Evolutionary conservation across 305 asterid genomes (phyloP).

Genomic region (Lippia alba): DNA sequence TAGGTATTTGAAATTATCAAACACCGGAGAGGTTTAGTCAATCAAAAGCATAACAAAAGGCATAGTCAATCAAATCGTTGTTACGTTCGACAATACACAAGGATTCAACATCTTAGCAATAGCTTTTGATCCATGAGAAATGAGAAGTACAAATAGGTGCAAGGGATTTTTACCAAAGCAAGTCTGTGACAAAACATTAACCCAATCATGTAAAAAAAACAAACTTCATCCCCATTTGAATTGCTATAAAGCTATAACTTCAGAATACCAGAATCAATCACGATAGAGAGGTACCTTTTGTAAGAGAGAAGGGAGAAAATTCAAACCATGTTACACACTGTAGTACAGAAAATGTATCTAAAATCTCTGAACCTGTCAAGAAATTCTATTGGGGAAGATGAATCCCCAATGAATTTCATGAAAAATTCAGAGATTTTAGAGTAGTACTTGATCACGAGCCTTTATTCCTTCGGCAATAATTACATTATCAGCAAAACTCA

Average conservation of each 20-base stretch:
- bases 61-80: slow-evolving; percentile 87
- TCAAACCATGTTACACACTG: slow-evolving; percentile 20
- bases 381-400: too few relatives aligned
- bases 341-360: slow-evolving; percentile 30
- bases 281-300: slow-evolving; percentile 30
- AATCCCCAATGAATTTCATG: slow-evolving; percentile 96
- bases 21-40: too few relatives aligned
- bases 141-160: slow-evolving; percentile 20
- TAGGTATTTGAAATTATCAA: too few relatives aligned
- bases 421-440: slow-evolving; percentile 80
- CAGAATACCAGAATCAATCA: slow-evolving; percentile 76
- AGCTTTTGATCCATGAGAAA: slow-evolving; percentile 89
- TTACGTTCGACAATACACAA: slow-evolving; percentile 84
- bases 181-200: slow-evolving; percentile 16
- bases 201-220: slow-evolving; percentile 34
- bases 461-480: slow-evolving; percentile 88
- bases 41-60: slow-evolving; percentile 22
- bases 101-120: slow-evolving; percentile 91
- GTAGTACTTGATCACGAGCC: slow-evolving; percentile 87
- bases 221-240: slow-evolving; percentile 92
- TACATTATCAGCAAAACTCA: slow-evolving; percentile 89
- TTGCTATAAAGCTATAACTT: slow-evolving; percentile 86
- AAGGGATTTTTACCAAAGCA: slow-evolving; percentile 10
- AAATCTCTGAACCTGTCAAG: slow-evolving; percentile 58
- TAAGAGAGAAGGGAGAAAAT: slow-evolving; percentile 25